Conservation (phyloP, 352 stramenopile genomes). For the Globisporangium paddicum region DNA sequence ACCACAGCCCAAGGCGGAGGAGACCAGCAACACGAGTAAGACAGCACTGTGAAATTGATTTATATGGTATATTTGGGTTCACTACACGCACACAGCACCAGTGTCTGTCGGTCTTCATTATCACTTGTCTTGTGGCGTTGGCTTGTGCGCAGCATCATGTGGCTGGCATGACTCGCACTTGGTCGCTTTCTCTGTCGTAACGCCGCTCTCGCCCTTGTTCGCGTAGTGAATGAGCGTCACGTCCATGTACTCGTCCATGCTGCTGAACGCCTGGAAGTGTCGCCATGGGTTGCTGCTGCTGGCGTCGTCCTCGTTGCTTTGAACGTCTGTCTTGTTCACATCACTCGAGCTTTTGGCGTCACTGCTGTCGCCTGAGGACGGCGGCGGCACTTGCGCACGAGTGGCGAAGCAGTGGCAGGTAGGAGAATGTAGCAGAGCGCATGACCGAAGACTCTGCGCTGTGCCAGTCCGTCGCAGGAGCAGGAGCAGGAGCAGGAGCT, state of each 20-base stretch:
- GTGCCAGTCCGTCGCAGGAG: background rate
- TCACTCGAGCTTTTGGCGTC: background rate
- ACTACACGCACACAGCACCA: background rate
- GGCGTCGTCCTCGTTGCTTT: background rate
- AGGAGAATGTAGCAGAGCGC: background rate
- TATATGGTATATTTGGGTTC: slow-evolving; percentile 15
- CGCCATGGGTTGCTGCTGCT: slow-evolving; percentile 25
- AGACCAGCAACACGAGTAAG: background rate
- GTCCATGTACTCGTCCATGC: slow-evolving; percentile 73
- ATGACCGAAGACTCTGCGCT: background rate
- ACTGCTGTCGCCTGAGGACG: background rate
- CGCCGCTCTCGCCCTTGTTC: slow-evolving; percentile 14
- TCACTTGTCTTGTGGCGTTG: background rate
- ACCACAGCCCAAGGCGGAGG: background rate
- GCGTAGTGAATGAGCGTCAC: slow-evolving; percentile 64
- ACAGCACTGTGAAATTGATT: slow-evolving; percentile 11
- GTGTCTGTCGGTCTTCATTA: background rate
- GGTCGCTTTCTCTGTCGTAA: background rate
- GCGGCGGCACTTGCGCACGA: background rate
- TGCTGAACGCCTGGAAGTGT: slow-evolving; percentile 59
- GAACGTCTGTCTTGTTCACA: background rate
- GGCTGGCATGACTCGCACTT: background rate
- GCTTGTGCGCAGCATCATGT: background rate
- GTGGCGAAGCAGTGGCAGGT: background rate
- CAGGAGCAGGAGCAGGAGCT: background rate